Base-by-base conservation (phyloP, 371 early-diverging fungal species). In the Rhizopus arrhizus region DNA sequence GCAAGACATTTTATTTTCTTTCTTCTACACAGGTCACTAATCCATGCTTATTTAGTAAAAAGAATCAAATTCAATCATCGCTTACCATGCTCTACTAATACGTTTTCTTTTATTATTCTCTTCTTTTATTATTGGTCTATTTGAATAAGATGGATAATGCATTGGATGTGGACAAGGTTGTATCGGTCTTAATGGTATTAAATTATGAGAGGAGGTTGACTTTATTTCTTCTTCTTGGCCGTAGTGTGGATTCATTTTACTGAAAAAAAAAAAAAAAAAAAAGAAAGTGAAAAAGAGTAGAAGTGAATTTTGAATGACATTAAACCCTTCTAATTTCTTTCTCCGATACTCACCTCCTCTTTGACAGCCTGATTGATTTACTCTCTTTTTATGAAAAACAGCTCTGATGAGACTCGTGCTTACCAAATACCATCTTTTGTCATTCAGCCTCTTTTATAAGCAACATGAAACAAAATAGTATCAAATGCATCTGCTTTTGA, bases 21-120 rank as follows among this genome's bases (percentile, higher is more conserved):
- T 28, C 70, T 64, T 62, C 73, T 61, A 57, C 73, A 73, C 42
- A 55, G 46, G 43, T 73, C 73, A 50, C 73, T 73, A 29, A 29
- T 47, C 6, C 2, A 22, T 22, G 47, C 5, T 47, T 2, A 31
- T 43, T 50, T 29, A 32, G 2, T 40, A 41, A 54, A 15, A 15
- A 5, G 29, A 1, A 13, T 12, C 6, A n/a, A 4, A 29, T 48
- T 22, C 22, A 2, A 22, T 22, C 22, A 22, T 22, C 22, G 22
- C 22, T 22, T 65, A 79, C 80, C 80, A 79, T 50, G 80, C 80
- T 61, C 80, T 49, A 41, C 74, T 78, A 3, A 73, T 73, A 45
- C 79, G 69, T 16, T 67, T 66, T 28, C 79, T 65, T 63, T 74
- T 69, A 35, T 36, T 58, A n/a, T 59, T 50, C 53, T 41, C 40